Evolutionary conservation across 768 basidiomycete genomes (phyloP), one percentile per base, ranked within the genome.

Genomic region (Russula brevipes): DNA sequence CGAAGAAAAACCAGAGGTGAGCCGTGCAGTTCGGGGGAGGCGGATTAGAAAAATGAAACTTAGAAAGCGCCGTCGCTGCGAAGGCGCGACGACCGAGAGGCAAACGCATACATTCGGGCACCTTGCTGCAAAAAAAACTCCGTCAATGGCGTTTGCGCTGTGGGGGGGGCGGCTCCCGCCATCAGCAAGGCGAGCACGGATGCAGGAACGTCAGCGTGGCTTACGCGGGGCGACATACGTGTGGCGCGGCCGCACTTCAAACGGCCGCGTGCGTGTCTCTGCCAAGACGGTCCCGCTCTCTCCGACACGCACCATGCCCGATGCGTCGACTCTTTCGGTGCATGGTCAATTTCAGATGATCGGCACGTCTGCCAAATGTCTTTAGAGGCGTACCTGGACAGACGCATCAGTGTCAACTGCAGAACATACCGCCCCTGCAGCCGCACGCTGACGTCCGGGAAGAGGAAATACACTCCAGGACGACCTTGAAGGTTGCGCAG

Each of bases 361-460:
- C 60, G 55, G 46, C 47, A 46, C 14, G 16, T 31, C 14, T 17
- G 12, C 38, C 30, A 30, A 38, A 42, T 33, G 46, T 50, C 11
- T 17, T 24, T 16, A 44, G n/a, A 41, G 14, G 78, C 86, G 81
- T 77, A 86, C 93, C 83, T 84, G 69, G 86, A 86, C 69, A 91
- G 82, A 70, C 83, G 82, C 73, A 91, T 78, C 56, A 95, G 79
- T 54, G 82, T 85, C 59, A 93, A 80, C 56, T 85, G 83, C 59
- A 95, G 79, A 70, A 85, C 83, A 76, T 87, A 97, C 17, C 79
- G 81, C 8, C 94, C 94, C 31, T 83, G 79, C 77, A 82, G 82
- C 17, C 91, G 83, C 60, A 96, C 84, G 72, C 91, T 92, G 69
- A 91, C 91, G 74, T 97, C 94, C 7, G 94, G 87, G 70, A 95